Evolutionary conservation across 225 moss, liverwort and hornwort species (phyloP).

Genomic region (Marchantia polymorpha): DNA sequence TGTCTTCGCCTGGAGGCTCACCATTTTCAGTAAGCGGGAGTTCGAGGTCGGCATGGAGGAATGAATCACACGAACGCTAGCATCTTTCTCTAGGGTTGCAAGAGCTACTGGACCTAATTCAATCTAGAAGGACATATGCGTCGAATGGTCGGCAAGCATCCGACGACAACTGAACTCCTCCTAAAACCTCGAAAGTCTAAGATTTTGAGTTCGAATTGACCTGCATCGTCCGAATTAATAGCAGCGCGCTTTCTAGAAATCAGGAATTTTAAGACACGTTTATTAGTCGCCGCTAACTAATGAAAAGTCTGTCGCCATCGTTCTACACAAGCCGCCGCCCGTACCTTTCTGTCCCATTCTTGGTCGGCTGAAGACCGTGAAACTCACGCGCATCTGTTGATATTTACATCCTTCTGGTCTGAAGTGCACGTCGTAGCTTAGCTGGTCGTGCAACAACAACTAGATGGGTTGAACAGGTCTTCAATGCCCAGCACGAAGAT

Average conservation of each 20-base stretch:
- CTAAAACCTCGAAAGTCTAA: not conserved
- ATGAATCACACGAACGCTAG: too few relatives aligned
- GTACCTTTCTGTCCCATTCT: too few relatives aligned
- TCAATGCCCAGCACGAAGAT: too few relatives aligned
- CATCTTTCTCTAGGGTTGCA: not conserved
- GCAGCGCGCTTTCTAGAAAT: not conserved
- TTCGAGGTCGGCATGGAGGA: not conserved
- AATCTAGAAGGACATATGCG: not conserved
- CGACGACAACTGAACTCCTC: not conserved
- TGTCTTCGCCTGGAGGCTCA: not conserved
- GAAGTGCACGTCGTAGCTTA: too few relatives aligned
- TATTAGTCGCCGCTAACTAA: too few relatives aligned
- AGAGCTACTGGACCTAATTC: not conserved
- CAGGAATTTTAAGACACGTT: not conserved
- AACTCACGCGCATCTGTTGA: too few relatives aligned
- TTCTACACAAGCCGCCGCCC: too few relatives aligned
- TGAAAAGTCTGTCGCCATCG: too few relatives aligned
- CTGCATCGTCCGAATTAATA: not conserved
- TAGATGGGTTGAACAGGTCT: too few relatives aligned
- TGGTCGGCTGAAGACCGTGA: too few relatives aligned
- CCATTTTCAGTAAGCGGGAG: not conserved
- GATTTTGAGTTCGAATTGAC: not conserved
- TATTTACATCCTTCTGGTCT: too few relatives aligned
- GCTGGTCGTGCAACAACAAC: too few relatives aligned
- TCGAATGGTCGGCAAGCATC: not conserved